Evolutionary conservation across 2,329 filamentous ascomycete species (phyloP).

Genomic region (Leptographium lundbergii): DNA sequence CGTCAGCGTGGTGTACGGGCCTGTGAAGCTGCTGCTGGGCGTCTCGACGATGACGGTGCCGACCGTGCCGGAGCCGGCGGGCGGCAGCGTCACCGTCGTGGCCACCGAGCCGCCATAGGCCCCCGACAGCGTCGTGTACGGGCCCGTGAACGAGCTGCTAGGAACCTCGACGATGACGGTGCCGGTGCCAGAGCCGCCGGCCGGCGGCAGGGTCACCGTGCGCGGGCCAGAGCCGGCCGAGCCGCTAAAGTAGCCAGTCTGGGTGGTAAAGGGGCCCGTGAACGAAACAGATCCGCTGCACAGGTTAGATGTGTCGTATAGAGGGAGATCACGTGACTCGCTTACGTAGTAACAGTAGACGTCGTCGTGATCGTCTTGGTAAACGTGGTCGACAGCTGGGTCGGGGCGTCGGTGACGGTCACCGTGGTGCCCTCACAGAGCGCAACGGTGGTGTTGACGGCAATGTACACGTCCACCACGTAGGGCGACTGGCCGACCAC

Average conservation of each 20-base stretch:
- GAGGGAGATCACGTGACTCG: neutral
- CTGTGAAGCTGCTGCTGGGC: neutral
- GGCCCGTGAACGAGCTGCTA: neutral
- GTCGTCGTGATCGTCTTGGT: conserved; percentile 8
- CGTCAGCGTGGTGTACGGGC: neutral
- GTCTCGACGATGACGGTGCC: conserved; percentile 4
- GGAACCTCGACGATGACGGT: conserved; percentile 4
- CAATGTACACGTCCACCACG: conserved; percentile 3
- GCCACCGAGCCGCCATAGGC: neutral
- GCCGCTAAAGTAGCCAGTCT: conserved; percentile 2
- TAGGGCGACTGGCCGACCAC: conserved; percentile 6
- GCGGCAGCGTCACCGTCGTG: conserved; percentile 3
- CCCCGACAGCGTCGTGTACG: neutral
- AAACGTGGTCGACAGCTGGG: conserved; percentile 5
- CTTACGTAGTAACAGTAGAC: conserved; percentile 8
- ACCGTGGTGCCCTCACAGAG: conserved; percentile 7
- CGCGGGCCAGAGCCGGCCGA: neutral
- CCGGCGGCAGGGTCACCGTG: conserved; percentile 3
- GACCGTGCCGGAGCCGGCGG: neutral
- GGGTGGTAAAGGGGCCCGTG: conserved; percentile 1
- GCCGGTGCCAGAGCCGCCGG: conserved; percentile 39
- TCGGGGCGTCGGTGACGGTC: conserved; percentile 9
- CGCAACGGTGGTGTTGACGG: conserved; percentile 8
- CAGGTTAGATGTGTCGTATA: neutral
- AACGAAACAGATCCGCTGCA: neutral